A percentile compares a stretch with the other conserved stretches of the same genome.
Evolutionary conservation across 768 basidiomycete genomes (phyloP).

Genomic region (Strobilomyces echinocephalus): DNA sequence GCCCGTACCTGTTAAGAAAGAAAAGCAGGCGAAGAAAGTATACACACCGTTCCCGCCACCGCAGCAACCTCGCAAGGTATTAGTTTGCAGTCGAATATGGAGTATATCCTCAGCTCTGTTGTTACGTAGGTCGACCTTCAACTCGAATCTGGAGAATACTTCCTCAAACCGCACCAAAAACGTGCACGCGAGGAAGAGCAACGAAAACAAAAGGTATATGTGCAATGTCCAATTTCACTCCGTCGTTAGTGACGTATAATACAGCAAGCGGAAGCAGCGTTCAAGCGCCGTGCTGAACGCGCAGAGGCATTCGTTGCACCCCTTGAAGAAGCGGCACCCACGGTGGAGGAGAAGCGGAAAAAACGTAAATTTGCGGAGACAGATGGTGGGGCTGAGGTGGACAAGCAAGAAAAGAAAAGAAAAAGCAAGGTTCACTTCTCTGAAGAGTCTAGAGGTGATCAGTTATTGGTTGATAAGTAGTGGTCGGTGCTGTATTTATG

Average conservation of each 20-base stretch:
- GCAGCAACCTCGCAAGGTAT: conserved; percentile 86
- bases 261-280: conserved; percentile 76
- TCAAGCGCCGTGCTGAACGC: conserved; percentile 70
- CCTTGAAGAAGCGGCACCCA: conserved; percentile 65
- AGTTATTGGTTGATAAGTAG: too few species aligned
- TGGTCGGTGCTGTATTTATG: too few species aligned
- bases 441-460: conserved; percentile 10
- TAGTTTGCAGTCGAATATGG: conserved; percentile 1
- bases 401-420: conserved; percentile 40
- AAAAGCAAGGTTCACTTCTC: conserved; percentile 23
- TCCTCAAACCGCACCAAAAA: conserved; percentile 89
- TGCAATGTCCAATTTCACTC: not conserved
- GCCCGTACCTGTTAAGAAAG: conserved; percentile 33
- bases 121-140: conserved; percentile 74
- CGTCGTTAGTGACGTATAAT: not conserved
- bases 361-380: conserved; percentile 44
- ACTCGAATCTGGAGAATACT: conserved; percentile 96
- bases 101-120: conserved; percentile 6
- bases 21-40: conserved; percentile 73
- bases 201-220: conserved; percentile 60
- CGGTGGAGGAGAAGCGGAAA: conserved; percentile 74
- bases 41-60: conserved; percentile 99
- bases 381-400: conserved; percentile 30
- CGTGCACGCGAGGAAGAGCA: conserved; percentile 65
- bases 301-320: conserved; percentile 89